Base-by-base conservation (phyloP, 495 filamentous ascomycete species). In the Talaromyces proteolyticus region DNA sequence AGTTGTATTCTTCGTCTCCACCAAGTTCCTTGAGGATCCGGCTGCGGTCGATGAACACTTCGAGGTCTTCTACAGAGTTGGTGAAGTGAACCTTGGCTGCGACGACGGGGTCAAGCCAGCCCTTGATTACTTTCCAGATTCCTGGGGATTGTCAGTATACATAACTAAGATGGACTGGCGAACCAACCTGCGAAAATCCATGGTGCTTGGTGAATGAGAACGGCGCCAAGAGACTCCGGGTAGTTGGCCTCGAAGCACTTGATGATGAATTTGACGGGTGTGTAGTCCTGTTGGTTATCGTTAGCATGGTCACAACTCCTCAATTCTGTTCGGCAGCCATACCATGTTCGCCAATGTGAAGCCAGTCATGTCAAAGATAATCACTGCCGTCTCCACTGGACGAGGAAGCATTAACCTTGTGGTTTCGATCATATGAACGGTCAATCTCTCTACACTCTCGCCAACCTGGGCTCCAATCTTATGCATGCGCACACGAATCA, bases 181-280 rank as follows among this genome's bases (percentile, higher is more conserved):
- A n/a, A 65, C 71, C n/a, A 56, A 87, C 88, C 84, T 69, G 93
- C 89, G 72, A 98, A 98, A 34, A 97, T 72, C 93, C 92, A 98
- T 4, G 93, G 93, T 0, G 93, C 84, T 65, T 96, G 95, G 72
- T 98, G 91, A 26, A 98, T 88, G n/a, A 97, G 83, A 6, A 97
- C 91, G 5, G 88, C 74, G 42, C 94, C 93, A 0, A 98, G 75
- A 45, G 79, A 88, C 63, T 97, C 94, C 21, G 94, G 93, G 62
- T 97, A 98, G 67, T 98, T 97, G 44, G 93, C 94, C 70, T 97
- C 94, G 63, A 98, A 98, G 68, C 90, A 95, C 71, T 95, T 95
- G 72, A 97, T 96, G 81, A 98, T 95, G 74, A 96, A 97, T 59
- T 92, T 97, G 20, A 98, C 89, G 0, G 93, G 93, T 0, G 88